Conservation (phyloP, 139 green algal genomes). For the Pleodorina starrii region DNA sequence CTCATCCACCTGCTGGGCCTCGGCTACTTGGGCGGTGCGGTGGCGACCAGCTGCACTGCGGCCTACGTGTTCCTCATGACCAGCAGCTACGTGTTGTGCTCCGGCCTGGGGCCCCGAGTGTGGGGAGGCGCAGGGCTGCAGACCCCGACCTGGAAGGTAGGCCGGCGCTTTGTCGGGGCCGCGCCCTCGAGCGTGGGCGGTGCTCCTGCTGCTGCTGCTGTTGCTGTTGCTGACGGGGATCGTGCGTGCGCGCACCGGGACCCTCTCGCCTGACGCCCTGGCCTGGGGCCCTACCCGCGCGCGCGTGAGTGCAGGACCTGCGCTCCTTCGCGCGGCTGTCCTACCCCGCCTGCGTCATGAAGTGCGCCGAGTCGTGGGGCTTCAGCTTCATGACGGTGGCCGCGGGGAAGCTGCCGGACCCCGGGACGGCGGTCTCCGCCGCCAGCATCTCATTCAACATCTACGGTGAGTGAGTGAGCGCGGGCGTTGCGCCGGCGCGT, state of each 20-base stretch:
- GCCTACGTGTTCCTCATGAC: constrained; percentile 12
- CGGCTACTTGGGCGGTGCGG: constrained; percentile 38
- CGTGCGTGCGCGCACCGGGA: too few relatives aligned
- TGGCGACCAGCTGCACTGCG: not conserved
- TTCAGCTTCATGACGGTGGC: constrained; percentile 63
- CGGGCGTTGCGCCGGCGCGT: too few relatives aligned
- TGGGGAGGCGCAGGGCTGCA: not conserved
- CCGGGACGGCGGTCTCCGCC: constrained; percentile 52
- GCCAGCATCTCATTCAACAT: constrained; percentile 62
- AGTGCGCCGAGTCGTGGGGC: constrained; percentile 61
- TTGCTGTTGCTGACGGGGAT: too few relatives aligned
- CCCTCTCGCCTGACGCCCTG: too few relatives aligned
- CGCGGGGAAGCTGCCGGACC: constrained; percentile 49
- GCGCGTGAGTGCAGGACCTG: constrained; percentile 39
- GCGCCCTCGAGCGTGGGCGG: too few relatives aligned
- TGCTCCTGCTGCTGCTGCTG: too few relatives aligned
- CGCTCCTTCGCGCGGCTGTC: constrained; percentile 36
- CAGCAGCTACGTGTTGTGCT: not conserved
- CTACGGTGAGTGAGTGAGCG: constrained; percentile 48
- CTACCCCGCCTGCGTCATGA: constrained; percentile 63
- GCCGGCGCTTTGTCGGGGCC: not conserved
- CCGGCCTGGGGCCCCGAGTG: not conserved
- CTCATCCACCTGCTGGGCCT: constrained; percentile 45
- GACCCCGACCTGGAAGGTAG: constrained; percentile 6
- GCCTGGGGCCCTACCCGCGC: too few relatives aligned